Evolutionary conservation across 805 yeast species (phyloP), one percentile per base, ranked within the genome.

Genomic region (Wickerhamomyces chaumierensis): DNA sequence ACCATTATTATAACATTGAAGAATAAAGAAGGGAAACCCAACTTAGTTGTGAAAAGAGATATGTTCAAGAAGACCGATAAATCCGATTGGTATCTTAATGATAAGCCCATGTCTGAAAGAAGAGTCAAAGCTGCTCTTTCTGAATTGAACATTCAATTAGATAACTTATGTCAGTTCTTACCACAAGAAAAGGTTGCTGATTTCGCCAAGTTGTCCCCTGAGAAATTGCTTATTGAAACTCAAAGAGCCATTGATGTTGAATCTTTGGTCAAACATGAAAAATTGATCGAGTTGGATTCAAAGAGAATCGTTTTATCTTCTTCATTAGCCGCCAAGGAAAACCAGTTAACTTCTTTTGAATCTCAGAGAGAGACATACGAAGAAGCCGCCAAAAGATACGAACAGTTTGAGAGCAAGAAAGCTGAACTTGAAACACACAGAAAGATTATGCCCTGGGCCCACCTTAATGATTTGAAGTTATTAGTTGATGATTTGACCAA

Each of bases 151-250:
- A 81, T 92, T 42, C 97, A 92, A 53, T 66, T 92, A 40, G 94
- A 86, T 54, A 92, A 90, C 55, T 65, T 90, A 36, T 88, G 97
- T 53, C 96, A 90, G 55, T 92, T 92, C 52, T 63, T 92, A 39
- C 95, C 98, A 0, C 99, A 92, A 55, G 97, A 90, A 50, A 69
- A 94, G 42, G 97, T 92, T 6, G 90, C 94, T 2, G 86, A 84
- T 46, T 92, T 92, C 64, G 94, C 96, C 0, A 73, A 80, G 3
- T 62, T 85, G 46, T 71, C 82, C 21, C 83, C 94, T 1, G 87
- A 82, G 44, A 75, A 76, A 42, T 61, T 90, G 8, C 64, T 92
- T 12, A 51, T 65, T 19, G 94, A 85, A 49, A 84, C 95, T 1
- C 85, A 87, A 51, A 63, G 90, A 42, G 86, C 96, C 1, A 72